Base-by-base conservation (phyloP, 805 yeast species). In the Candida railenensis region DNA sequence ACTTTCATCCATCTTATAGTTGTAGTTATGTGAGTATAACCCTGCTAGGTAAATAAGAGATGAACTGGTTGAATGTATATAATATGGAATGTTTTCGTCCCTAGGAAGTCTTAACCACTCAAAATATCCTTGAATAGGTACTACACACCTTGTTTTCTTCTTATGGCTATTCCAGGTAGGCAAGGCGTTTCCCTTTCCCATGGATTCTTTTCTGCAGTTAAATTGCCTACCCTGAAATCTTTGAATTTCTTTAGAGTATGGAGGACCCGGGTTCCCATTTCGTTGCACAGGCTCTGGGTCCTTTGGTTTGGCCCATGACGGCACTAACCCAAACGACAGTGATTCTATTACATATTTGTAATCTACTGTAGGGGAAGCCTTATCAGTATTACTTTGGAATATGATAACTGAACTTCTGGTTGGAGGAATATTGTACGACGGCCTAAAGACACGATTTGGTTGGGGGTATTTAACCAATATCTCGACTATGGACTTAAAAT, bases 291-390 rank as follows among this genome's bases (percentile, higher is more conserved):
- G 56, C 15, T 63, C 57, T 3, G 63, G 53, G 19, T 71, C 70
- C 37, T 68, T 69, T 1, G 81, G 75, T 41, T 66, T 66, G n/a
- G 70, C 73, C 89, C 89, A 86, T 7, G 62, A 56, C 0, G 96
- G 96, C 1, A 87, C 74, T 33, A 89, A 65, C 0, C 96, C 94
- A 87, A 96, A 90, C 40, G 76, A 77, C 94, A 88, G 87, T 38
- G 76, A 73, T 46, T 78, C 77, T 22, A 69, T 47, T 0, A 54
- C 44, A 43, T 62, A 71, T 14, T 48, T 46, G 21, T 42, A 28
- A 12, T 47, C 48, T 1, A 40, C 39, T 16, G 19, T 18, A 4
- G 20, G 12, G 4, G 34, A 7, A 3, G 42, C 34, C 1, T 57
- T 38, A 34, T 42, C 40, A 7, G 41, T 32, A 1, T 42, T 37